Percentiles rank a stretch among this genome's conserved stretches.
phyloP scores from a whole-genome alignment of 2,329 filamentous ascomycete species.

The Talaromyces rugulosus region DNA sequence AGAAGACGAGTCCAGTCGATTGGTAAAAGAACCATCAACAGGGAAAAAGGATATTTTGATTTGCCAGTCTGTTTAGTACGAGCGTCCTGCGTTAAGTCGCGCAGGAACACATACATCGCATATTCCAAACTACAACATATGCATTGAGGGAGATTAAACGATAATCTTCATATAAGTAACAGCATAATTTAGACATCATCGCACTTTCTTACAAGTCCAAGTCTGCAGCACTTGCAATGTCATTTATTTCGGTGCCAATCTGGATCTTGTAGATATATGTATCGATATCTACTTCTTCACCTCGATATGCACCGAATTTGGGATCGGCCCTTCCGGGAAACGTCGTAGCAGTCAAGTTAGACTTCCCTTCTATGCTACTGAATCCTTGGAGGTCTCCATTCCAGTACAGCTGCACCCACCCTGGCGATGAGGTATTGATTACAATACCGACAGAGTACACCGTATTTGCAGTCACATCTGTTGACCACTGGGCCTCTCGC shows the following conservation, averaged over 20 bases:
- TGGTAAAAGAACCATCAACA: too few relatives aligned
- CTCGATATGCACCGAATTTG: slow-evolving; percentile 18
- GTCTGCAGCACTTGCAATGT: slow-evolving; percentile 14
- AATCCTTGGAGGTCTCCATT: slow-evolving; percentile 13
- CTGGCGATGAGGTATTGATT: slow-evolving; percentile 11
- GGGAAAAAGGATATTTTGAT: too few relatives aligned
- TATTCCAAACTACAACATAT: not conserved
- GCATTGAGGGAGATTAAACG: not conserved
- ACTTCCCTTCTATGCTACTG: not conserved
- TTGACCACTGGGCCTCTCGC: slow-evolving; percentile 12
- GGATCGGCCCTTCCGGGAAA: slow-evolving; percentile 14
- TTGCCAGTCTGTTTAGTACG: too few relatives aligned
- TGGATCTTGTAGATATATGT: slow-evolving; percentile 16
- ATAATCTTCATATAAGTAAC: not conserved
- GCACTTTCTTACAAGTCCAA: not conserved
- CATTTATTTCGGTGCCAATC: slow-evolving; percentile 14
- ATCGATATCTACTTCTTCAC: slow-evolving; percentile 14
- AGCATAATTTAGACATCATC: not conserved
- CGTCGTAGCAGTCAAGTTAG: slow-evolving; percentile 8
- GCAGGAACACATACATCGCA: not conserved
- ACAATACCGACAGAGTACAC: slow-evolving; percentile 11
- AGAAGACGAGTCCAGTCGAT: too few relatives aligned
- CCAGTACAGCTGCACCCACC: slow-evolving; percentile 15
- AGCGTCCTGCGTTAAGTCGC: too few relatives aligned
- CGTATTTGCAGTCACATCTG: not conserved